These are phyloP conservation scores for Colletotrichum kahawae DNA, from an alignment of 2,329 filamentous ascomycete species.

Conservation along the genomic window DNA sequence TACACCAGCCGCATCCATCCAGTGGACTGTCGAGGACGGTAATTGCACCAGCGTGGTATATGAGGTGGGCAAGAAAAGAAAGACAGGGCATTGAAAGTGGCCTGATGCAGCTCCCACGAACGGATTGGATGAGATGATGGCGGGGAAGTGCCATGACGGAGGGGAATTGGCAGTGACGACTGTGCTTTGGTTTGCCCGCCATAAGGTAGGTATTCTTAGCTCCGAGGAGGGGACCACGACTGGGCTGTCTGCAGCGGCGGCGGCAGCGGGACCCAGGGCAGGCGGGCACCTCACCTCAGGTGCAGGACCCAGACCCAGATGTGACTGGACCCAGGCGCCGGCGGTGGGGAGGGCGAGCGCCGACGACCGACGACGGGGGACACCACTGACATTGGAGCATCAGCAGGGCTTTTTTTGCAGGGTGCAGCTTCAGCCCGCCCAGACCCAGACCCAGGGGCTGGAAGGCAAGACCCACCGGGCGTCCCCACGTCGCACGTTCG, in stretches of 20 bases:
- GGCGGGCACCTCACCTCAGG: background rate
- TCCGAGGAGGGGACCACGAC: background rate
- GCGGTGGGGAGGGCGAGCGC: background rate
- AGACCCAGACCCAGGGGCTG: background rate
- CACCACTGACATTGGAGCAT: background rate
- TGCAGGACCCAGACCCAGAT: background rate
- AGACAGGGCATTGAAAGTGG: constrained; percentile 10
- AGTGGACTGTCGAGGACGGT: background rate
- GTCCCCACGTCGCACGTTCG: background rate
- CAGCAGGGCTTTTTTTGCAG: background rate
- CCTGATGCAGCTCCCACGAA: constrained; percentile 19
- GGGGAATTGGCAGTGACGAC: background rate
- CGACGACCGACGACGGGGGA: background rate
- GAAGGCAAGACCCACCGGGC: background rate
- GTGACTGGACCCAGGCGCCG: background rate
- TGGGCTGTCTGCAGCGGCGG: background rate
- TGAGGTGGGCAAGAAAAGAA: constrained; percentile 1
- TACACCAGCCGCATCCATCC: background rate
- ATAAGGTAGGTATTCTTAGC: background rate
- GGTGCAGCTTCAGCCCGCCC: background rate
- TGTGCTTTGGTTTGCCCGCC: background rate
- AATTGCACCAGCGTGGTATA: background rate
- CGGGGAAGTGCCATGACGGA: constrained; percentile 13
- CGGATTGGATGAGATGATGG: constrained; percentile 14
- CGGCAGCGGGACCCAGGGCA: background rate